Evolutionary conservation across 148 eudicot species (phyloP).

Genomic region (Dysphania ambrosioides): DNA sequence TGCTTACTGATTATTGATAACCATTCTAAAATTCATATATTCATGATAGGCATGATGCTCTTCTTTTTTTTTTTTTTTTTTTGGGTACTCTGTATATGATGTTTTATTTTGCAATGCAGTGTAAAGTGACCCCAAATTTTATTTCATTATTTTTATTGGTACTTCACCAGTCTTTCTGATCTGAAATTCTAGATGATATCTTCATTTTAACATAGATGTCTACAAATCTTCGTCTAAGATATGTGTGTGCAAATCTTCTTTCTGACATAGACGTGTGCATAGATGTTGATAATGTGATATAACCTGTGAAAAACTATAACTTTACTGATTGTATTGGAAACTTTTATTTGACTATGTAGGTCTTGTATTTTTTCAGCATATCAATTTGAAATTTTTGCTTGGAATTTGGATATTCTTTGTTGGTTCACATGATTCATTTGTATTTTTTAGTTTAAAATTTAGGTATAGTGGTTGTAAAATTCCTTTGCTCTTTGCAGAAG

Average conservation of each 20-base stretch:
- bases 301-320: background rate
- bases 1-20: background rate
- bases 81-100: background rate
- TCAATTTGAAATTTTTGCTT: background rate
- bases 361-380: background rate
- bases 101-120: background rate
- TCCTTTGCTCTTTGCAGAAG: slow-evolving; percentile 45
- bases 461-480: background rate
- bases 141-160: too few relatives aligned
- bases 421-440: background rate
- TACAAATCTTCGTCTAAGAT: too few relatives aligned
- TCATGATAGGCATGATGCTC: too few relatives aligned
- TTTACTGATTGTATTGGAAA: background rate
- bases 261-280: background rate
- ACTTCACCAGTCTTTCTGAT: too few relatives aligned
- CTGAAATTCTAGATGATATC: too few relatives aligned
- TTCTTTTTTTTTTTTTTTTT: too few relatives aligned
- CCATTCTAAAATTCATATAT: background rate
- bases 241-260: too few relatives aligned
- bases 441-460: background rate
- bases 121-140: too few relatives aligned
- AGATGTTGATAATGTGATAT: background rate
- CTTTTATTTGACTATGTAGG: background rate
- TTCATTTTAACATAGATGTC: background rate
- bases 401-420: background rate